Evolutionary conservation across 352 stramenopile genomes (phyloP), one percentile per base, ranked within the genome.

Genomic region (Poterioochromonas sp.): DNA sequence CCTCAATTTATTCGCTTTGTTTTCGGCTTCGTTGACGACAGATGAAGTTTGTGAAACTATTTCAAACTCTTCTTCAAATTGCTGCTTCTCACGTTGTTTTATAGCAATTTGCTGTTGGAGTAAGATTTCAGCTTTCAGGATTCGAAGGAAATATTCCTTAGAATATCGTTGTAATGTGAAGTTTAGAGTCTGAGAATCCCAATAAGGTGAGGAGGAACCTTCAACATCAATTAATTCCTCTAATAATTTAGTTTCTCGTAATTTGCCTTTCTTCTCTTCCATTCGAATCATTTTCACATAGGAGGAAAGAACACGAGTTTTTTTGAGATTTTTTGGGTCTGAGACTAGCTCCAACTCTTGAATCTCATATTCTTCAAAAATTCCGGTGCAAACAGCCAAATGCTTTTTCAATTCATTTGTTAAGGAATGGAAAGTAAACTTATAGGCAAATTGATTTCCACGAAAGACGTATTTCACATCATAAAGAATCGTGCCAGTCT

Each of bases 221-320:
- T 78, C 71, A 20, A 44, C 1, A 18, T 11, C 11, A 12, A 78
- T 51, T n/a, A 78, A 37, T 53, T 78, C 71, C 39, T 78, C 71
- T 37, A 78, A 34, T 26, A 78, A 39, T 29, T 37, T 37, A 29
- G 71, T 78, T 15, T 41, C 5, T 35, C 71, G 5, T 32, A 64
- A 12, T 26, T 68, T 68, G 1, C 71, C 71, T 26, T 3, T 41
- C 32, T 26, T 11, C 34, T 64, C 49, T 69, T 78, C 71, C 1
- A 78, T 43, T 63, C 40, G 34, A 18, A 78, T 5, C 71, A 78
- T 78, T 43, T 78, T 78, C 1, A 78, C 47, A 49, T 69, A 69
- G 20, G 49, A 69, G 41, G 71, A 78, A 1, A 78, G 47, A 32
- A 40, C n/a, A 32, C 71, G 8, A 34, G 1, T 1, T 44, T 39